Percentiles rank a stretch among this genome's conserved stretches.
Evolutionary conservation across 768 basidiomycete genomes (phyloP).

Genomic region (Leccinellum rugosiceps): DNA sequence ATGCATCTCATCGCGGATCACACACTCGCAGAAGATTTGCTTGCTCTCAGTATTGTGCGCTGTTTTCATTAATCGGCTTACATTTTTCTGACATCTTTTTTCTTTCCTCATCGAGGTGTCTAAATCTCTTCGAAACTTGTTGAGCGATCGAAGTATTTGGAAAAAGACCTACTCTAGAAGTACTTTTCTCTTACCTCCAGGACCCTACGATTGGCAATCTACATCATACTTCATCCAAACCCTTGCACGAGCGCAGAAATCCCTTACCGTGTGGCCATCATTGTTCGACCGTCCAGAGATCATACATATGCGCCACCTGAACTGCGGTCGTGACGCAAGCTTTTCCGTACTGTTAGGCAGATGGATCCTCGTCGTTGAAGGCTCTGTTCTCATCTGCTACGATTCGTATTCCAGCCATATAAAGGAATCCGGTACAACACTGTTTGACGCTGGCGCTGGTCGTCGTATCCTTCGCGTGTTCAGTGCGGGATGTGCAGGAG

Average conservation of each 20-base stretch:
- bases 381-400: constrained; percentile 6
- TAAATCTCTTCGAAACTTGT: not conserved
- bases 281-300: not conserved
- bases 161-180: not conserved
- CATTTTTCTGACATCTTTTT: not conserved
- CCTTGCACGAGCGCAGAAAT: constrained; percentile 4
- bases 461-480: constrained; percentile 1
- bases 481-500: not conserved
- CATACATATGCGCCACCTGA: not conserved
- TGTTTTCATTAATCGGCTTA: not conserved
- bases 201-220: constrained; percentile 14
- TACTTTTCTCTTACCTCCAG: not conserved
- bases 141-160: constrained; percentile 8
- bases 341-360: constrained; percentile 7
- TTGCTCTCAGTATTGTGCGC: constrained; percentile 6
- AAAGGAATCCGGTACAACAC: not conserved
- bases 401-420: constrained; percentile 1
- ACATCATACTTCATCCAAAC: constrained; percentile 1
- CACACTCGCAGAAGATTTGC: not conserved
- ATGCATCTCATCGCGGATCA: constrained; percentile 1
- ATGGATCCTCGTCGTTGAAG: constrained; percentile 10
- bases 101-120: not conserved
- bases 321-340: not conserved
- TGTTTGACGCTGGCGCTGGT: not conserved
- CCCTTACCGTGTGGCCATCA: constrained; percentile 5